Base-by-base conservation (phyloP, 73 alveolate genomes). In the Blepharisma stoltei region DNA sequence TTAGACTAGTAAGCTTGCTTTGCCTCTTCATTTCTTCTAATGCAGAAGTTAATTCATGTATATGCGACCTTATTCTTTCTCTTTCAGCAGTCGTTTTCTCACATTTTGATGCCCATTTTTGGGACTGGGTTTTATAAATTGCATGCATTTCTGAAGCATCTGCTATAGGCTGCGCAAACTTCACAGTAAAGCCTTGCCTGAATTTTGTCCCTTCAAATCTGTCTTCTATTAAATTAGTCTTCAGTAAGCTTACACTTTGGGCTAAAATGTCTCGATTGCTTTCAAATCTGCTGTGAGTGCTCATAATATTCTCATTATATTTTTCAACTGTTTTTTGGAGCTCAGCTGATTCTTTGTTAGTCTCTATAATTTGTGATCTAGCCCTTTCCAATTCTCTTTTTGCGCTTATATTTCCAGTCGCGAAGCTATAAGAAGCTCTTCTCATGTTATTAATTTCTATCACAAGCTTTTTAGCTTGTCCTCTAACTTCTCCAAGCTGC, bases 141-240 rank as follows among this genome's bases (percentile, higher is more conserved):
- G 14, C 46, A 25, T 14, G 23, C 14, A 60, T n/a, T 25, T 60
- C 73, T 14, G 48, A 18, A 11, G 73, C 73, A 25, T 60, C 73
- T 2, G 73, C 73, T 25, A 60, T 60, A 25, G 73, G 73, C 23
- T 60, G 14, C 18, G 73, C 73, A 25, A 60, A 60, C 4, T 60
- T 60, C 45, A 60, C 73, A 8, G 73, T 60, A 25, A 60, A 60
- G 46, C 23, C 73, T 25, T 60, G 14, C 5, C 14, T 14, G 23
- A 60, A 60, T 38, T 60, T 60, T 8, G 46, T 60, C 4, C 73
- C 73, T 60, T 60, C 73, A n/a, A 14, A 14, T 38, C 47, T 60
- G 23, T 60, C 73, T 9, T 20, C 14, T 9, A 60, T 8, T 14
- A 60, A 14, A n/a, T 60, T n/a, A 25, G 46, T 60, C 47, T 60